Evolutionary conservation across 2,329 filamentous ascomycete species (phyloP), one percentile per base, ranked within the genome.

Genomic region (Stagonosporopsis tanaceti): DNA sequence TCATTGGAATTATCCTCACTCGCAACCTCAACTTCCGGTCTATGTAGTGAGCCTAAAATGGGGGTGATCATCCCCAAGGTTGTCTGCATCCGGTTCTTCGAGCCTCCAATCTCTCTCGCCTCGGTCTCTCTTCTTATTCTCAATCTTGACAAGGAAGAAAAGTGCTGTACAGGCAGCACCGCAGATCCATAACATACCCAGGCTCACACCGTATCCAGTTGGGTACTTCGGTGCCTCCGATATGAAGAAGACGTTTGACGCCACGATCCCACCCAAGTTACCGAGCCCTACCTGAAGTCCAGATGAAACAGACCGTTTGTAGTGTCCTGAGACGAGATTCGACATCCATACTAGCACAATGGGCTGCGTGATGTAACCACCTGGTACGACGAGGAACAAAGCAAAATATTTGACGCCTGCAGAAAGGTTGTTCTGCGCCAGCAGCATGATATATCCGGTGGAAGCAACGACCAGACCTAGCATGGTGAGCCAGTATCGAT

Each of bases 271-370:
- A 0, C 77, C 80, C 7, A 79, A 60, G 61, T 84, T 84, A 5
- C 82, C 83, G 32, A 84, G 73, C 1, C 71, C 69, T 4, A 50
- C 77, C 72, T 59, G 76, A 83, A 85, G 77, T 2, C 81, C 84
- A 0, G 81, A 76, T 3, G 76, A 76, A 24, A 87, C 77, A 0
- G 79, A 77, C 17, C 84, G 79, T 74, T 87, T 87, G 69, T 85
- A 86, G 67, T 85, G 83, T 1, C 84, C 84, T 0, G 78, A 80
- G 62, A 86, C 78, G 61, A 84, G 84, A 67, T 87, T 86, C 54
- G 79, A 79, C 22, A 87, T 74, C 85, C 85, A 88, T 6, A 79
- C 82, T 25, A 87, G 73, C 1, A 79, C 77, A 39, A 87, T 79
- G 1, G 85, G 84, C 58, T 84, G 82, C 3, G 81, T 80, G 47